phyloP scores from a whole-genome alignment of 805 yeast genomes.

The Debaryomyces maramus region DNA sequence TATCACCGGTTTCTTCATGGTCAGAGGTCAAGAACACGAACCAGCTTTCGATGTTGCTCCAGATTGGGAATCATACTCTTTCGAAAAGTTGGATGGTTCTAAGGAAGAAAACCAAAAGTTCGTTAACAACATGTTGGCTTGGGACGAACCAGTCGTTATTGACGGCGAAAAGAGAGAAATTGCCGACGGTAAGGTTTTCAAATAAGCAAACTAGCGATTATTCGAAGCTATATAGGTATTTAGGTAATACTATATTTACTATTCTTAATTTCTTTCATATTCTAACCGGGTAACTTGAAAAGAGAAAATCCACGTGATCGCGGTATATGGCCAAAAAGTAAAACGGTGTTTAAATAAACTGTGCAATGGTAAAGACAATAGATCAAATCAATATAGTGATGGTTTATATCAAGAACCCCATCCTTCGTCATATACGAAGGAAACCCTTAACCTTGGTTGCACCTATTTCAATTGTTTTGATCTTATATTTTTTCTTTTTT shows the following conservation, averaged over 20 bases:
- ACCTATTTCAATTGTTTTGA: slow-evolving; percentile 44
- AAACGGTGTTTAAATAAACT: slow-evolving; percentile 1
- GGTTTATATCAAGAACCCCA: slow-evolving; percentile 25
- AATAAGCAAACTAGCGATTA: slow-evolving; percentile 46
- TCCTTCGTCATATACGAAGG: slow-evolving; percentile 59
- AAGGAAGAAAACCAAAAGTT: slow-evolving; percentile 76
- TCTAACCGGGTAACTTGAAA: slow-evolving; percentile 1
- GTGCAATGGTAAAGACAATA: not conserved
- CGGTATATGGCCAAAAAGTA: slow-evolving; percentile 2
- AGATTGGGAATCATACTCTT: slow-evolving; percentile 94
- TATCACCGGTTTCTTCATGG: slow-evolving; percentile 89
- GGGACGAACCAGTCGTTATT: slow-evolving; percentile 90
- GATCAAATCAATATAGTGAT: slow-evolving; percentile 6
- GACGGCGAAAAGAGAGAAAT: slow-evolving; percentile 83
- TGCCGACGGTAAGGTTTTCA: slow-evolving; percentile 97
- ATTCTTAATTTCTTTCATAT: too few relatives aligned
- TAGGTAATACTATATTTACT: too few relatives aligned
- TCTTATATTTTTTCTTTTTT: slow-evolving; percentile 44
- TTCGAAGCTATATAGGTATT: not conserved
- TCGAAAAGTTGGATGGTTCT: slow-evolving; percentile 79
- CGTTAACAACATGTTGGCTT: slow-evolving; percentile 91
- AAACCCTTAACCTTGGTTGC: slow-evolving; percentile 50
- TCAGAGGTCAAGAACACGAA: slow-evolving; percentile 87
- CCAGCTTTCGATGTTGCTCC: slow-evolving; percentile 99
- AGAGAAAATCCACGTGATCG: not conserved